Evolutionary conservation across 2,329 filamentous ascomycete species (phyloP), one percentile per base, ranked within the genome.

Genomic region (Pseudopithomyces chartarum): DNA sequence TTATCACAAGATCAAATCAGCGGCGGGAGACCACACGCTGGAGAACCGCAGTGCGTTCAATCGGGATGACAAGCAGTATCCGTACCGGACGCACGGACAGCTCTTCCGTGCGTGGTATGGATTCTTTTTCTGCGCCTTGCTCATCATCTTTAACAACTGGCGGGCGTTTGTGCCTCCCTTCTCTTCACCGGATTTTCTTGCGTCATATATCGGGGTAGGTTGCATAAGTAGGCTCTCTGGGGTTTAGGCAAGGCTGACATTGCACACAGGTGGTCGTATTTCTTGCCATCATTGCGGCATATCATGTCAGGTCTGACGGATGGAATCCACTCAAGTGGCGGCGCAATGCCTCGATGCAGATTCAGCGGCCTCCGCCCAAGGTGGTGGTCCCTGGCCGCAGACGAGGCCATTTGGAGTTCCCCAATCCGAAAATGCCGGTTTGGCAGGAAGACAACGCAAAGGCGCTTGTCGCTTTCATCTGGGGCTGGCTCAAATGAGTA

Each of bases 71-170:
- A 67, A 67, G 45, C 66, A 69, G 48, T 69, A 69, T 49, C 66
- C 66, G 13, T 69, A 69, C 45, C 60, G 66, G 7, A 69, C 66
- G 2, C 65, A 66, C 34, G 66, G 66, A 5, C 66, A 69, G 42
- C 57, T 69, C 1, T 67, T 67, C 44, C 58, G 66, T 0, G 66
- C 66, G n/a, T 69, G 63, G 34, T 69, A 69, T 48, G 66, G 66
- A 12, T 55, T 69, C n/a, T 26, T 60, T 11, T 69, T 69, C 47
- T 67, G 66, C 46, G 45, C 63, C 15, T 51, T 69, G 36, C 62
- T 69, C 6, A 67, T 69, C 19, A 3, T 65, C 1, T 69, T 69
- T 59, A 69, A 69, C 50, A 69, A 69, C 42, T 69, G 66, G 66
- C 49, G 65, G 23, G 60, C 63, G 13, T 66, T 67, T 29, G 62